A percentile compares a stretch with the other conserved stretches of the same genome.
These are phyloP conservation scores for Alternaria brassicicola DNA, from an alignment of 2,329 filamentous ascomycete species.

Conservation along the genomic window DNA sequence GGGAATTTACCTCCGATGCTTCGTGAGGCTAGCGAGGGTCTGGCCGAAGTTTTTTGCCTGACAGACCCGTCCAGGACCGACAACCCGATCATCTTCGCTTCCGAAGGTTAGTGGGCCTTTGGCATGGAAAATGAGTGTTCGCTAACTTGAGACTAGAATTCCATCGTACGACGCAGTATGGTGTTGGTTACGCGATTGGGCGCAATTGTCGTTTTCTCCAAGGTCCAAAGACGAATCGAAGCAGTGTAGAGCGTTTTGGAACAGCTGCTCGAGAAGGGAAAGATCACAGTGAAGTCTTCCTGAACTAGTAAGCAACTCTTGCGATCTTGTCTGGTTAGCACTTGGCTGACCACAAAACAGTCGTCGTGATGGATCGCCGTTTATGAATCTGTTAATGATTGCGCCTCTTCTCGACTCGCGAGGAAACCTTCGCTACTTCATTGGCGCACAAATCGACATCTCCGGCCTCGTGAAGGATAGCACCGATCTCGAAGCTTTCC, in stretches of 20 bases:
- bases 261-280: slow-evolving; percentile 67
- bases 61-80: slow-evolving; percentile 75
- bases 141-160: slow-evolving; percentile 62
- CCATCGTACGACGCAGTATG: slow-evolving; percentile 75
- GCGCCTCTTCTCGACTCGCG: slow-evolving; percentile 72
- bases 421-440: slow-evolving; percentile 70
- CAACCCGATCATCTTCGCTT: slow-evolving; percentile 79
- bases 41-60: slow-evolving; percentile 78
- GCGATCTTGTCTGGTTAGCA: slow-evolving; percentile 10
- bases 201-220: slow-evolving; percentile 81
- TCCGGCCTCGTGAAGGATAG: slow-evolving; percentile 71
- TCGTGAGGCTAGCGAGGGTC: slow-evolving; percentile 71
- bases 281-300: slow-evolving; percentile 74
- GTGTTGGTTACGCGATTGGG: slow-evolving; percentile 73
- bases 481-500: slow-evolving; percentile 68
- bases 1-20: slow-evolving; percentile 69
- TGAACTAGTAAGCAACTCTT: slow-evolving; percentile 67
- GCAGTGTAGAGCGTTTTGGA: slow-evolving; percentile 66
- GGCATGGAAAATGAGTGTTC: background rate
- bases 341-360: slow-evolving; percentile 38
- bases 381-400: slow-evolving; percentile 79
- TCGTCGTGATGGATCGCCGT: slow-evolving; percentile 75
- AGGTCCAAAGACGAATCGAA: slow-evolving; percentile 71
- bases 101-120: slow-evolving; percentile 62
- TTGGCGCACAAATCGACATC: slow-evolving; percentile 75